phyloP scores from a whole-genome alignment of 1,284 basidiomycete genomes.

The Irpex sp. region DNA sequence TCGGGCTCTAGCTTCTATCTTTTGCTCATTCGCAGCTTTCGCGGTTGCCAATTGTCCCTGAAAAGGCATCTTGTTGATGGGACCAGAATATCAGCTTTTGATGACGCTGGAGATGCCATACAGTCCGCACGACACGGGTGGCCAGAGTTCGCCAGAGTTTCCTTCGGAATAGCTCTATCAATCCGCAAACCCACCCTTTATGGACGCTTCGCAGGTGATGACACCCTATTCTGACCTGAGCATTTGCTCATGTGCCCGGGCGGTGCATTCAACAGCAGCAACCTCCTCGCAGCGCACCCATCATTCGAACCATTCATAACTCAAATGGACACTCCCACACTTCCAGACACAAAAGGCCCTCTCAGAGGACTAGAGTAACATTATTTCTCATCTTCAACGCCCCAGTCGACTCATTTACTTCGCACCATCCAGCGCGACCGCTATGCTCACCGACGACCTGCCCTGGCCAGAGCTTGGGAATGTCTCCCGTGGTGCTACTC shows the following conservation, averaged over 20 bases:
- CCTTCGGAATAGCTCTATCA: neutral
- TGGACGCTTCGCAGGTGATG: conserved; percentile 7
- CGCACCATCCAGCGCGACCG: conserved; percentile 4
- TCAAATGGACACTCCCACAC: conserved; percentile 15
- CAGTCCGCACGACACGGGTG: neutral
- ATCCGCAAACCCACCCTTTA: conserved; percentile 3
- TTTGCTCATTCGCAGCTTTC: neutral
- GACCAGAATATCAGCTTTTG: neutral
- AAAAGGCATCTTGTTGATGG: neutral
- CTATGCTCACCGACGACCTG: conserved; percentile 66
- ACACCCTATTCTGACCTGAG: neutral
- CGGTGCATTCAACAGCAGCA: conserved; percentile 14
- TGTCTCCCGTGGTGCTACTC: conserved; percentile 75
- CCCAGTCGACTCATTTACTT: conserved; percentile 10
- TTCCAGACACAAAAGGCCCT: conserved; percentile 11
- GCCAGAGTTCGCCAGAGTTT: neutral
- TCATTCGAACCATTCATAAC: conserved; percentile 11
- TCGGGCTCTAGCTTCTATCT: neutral
- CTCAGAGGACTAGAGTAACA: conserved; percentile 13
- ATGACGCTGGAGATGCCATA: neutral
- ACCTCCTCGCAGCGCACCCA: conserved; percentile 10
- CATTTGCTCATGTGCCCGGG: conserved; percentile 14
- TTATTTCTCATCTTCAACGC: conserved; percentile 8
- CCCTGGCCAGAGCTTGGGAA: conserved; percentile 82
- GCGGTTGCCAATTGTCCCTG: neutral